Evolutionary conservation across 768 basidiomycete genomes (phyloP).

Genomic region (Candolleomyces aberdarensis): DNA sequence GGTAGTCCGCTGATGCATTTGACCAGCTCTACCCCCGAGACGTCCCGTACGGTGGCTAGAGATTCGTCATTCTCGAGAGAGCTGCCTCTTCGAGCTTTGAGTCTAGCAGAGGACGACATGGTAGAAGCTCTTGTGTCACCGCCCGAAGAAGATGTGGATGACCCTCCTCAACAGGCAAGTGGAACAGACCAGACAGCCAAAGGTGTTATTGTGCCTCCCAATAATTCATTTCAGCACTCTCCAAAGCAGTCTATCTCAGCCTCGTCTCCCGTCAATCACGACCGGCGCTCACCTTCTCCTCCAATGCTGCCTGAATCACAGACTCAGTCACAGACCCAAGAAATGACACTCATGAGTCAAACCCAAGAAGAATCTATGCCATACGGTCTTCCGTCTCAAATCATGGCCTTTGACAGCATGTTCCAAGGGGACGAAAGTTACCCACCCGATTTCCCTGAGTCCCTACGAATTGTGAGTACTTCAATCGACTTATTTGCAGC

Average conservation of each 20-base stretch:
- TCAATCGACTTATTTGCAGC: not conserved
- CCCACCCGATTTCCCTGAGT: constrained; percentile 10
- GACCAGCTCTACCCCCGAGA: not conserved
- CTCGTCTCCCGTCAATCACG: too few species aligned
- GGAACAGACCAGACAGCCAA: not conserved
- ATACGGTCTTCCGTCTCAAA: not conserved
- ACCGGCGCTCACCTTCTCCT: too few species aligned
- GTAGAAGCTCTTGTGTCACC: not conserved
- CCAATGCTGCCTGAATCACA: too few species aligned
- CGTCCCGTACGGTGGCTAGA: not conserved
- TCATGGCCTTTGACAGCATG: not conserved
- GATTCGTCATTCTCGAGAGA: constrained; percentile 2
- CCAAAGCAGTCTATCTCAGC: too few species aligned
- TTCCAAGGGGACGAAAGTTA: constrained; percentile 8
- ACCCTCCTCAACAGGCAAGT: not conserved
- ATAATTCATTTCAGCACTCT: too few species aligned
- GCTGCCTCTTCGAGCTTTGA: not conserved
- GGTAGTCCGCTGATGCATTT: not conserved
- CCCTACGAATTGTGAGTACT: constrained; percentile 6
- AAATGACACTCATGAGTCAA: not conserved
- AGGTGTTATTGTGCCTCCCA: too few species aligned
- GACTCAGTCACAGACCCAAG: not conserved
- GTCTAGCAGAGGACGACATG: not conserved
- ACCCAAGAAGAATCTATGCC: not conserved
- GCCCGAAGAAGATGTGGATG: not conserved